Conservation (phyloP, 345 rosid genomes). For the Schrenkiella parvula region DNA sequence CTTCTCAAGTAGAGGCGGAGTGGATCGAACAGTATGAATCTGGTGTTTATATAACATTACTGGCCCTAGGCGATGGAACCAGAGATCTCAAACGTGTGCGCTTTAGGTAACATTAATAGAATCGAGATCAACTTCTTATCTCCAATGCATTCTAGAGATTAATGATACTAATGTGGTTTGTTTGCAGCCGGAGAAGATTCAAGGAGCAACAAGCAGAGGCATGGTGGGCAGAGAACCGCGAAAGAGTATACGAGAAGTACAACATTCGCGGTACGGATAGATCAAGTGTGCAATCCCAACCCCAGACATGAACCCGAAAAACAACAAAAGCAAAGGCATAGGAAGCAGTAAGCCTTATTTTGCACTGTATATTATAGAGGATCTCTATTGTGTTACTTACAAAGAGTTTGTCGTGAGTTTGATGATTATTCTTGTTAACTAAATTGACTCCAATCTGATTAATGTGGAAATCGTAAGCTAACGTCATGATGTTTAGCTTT, state of each 20-base stretch:
- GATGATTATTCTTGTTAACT: neutral
- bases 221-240: conserved; percentile 99
- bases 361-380: conserved; percentile 24
- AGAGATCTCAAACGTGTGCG: conserved; percentile 98
- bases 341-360: neutral
- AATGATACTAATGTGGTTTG: neutral
- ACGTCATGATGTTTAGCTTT: conserved; percentile 6
- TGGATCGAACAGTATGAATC: conserved; percentile 96
- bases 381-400: neutral
- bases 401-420: conserved; percentile 20
- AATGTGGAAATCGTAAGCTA: neutral
- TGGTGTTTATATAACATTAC: conserved; percentile 87
- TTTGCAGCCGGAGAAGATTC: conserved; percentile 82
- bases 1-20: conserved; percentile 69
- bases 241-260: conserved; percentile 77
- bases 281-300: conserved; percentile 39
- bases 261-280: conserved; percentile 77
- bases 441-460: neutral
- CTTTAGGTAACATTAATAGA: conserved; percentile 63
- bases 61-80: conserved; percentile 86
- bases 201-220: conserved; percentile 92
- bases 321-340: neutral
- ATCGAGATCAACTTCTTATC: neutral
- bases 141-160: neutral
- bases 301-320: conserved; percentile 16